phyloP scores from a whole-genome alignment of 23 red algal species.

The Chondrus crispus region DNA sequence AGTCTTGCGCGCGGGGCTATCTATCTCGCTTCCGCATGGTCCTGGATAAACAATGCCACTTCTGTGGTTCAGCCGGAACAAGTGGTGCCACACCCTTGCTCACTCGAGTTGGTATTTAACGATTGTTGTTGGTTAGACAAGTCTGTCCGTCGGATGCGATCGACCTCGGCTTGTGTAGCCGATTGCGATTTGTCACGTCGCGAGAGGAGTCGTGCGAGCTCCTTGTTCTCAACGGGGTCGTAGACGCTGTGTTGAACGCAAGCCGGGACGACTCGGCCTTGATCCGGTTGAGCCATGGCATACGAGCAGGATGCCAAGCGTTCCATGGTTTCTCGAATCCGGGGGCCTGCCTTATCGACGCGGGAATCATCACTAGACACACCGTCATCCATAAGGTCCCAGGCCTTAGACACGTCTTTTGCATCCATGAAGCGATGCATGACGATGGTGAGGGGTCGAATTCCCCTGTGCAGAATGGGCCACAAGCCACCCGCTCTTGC shows the following conservation, averaged over 20 bases:
- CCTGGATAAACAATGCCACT: no score
- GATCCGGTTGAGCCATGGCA: constrained; percentile 68
- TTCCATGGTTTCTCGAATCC: constrained; percentile 75
- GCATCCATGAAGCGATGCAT: constrained; percentile 96
- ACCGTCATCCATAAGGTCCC: constrained; percentile 60
- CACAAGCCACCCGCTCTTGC: constrained; percentile 50
- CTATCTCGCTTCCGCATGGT: no score
- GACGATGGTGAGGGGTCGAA: constrained; percentile 60
- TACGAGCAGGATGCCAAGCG: constrained; percentile 69
- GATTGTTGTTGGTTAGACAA: no score
- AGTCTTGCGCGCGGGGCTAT: no score
- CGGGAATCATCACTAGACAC: constrained; percentile 33
- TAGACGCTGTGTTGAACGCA: constrained; percentile 79
- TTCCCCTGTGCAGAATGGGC: constrained; percentile 21
- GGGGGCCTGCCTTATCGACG: constrained; percentile 30
- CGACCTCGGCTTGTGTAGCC: constrained; percentile 10
- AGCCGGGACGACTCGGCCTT: constrained; percentile 56
- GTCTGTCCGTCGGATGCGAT: not conserved
- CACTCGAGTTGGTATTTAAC: no score
- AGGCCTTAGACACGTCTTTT: constrained; percentile 61
- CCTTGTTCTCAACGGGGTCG: constrained; percentile 54
- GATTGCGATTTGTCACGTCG: constrained; percentile 6
- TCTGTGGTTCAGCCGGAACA: no score
- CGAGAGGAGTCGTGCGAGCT: constrained; percentile 51
- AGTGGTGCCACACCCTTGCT: no score